Evolutionary conservation across 2,329 filamentous ascomycete species (phyloP).

Genomic region (Claviceps sp.): DNA sequence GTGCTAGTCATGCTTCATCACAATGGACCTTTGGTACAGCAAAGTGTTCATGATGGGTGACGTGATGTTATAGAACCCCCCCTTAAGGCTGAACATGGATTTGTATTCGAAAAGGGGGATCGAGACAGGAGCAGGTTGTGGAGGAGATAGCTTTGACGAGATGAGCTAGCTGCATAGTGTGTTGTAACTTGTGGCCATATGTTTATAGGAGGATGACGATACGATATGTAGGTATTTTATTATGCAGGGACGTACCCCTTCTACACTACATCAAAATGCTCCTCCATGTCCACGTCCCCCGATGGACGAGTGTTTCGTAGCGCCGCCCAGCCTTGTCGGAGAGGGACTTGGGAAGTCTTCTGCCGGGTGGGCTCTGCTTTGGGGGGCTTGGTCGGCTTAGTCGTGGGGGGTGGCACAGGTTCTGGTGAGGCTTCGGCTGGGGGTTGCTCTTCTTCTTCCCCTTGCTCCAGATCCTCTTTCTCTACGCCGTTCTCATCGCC

Average conservation of each 20-base stretch:
- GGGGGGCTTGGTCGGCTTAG: slow-evolving; percentile 4
- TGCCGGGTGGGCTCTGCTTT: slow-evolving; percentile 6
- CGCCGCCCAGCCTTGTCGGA: slow-evolving; percentile 20
- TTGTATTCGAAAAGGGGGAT: no score
- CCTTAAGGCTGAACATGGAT: no score
- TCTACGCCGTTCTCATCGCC: slow-evolving; percentile 19
- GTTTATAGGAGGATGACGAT: no score
- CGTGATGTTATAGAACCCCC: no score
- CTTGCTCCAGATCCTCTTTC: slow-evolving; percentile 9
- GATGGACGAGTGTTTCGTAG: slow-evolving; percentile 13
- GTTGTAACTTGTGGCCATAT: no score
- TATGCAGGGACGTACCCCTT: neutral
- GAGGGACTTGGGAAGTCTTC: slow-evolving; percentile 8
- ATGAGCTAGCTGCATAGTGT: no score
- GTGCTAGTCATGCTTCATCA: no score
- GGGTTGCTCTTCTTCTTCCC: slow-evolving; percentile 7
- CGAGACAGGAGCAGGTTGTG: no score
- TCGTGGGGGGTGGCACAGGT: slow-evolving; percentile 4
- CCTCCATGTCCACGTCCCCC: slow-evolving; percentile 19
- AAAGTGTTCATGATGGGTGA: no score
- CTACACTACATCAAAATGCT: slow-evolving; percentile 19
- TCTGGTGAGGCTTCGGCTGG: slow-evolving; percentile 6
- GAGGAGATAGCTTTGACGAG: no score
- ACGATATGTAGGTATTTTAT: no score
- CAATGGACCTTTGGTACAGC: no score